Evolutionary conservation across 352 stramenopile species (phyloP).

Genomic region (Pythium sukuiense): DNA sequence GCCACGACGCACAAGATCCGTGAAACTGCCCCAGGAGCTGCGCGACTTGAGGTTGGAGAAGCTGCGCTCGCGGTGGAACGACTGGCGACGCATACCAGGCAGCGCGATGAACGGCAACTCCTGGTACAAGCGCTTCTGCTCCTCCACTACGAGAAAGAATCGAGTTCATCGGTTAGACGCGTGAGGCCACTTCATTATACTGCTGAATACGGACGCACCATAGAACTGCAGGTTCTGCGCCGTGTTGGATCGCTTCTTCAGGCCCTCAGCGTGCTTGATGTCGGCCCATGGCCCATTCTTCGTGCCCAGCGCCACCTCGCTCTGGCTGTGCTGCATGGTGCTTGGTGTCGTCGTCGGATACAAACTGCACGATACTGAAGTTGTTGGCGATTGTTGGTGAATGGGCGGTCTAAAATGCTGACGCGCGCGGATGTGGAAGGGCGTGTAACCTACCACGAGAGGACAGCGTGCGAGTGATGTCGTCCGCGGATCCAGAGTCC

Average conservation of each 20-base stretch:
- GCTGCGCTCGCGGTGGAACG: conserved; percentile 45
- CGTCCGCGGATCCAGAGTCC: not conserved
- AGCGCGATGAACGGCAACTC: conserved; percentile 48
- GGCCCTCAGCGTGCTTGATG: conserved; percentile 40
- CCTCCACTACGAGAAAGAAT: conserved; percentile 30
- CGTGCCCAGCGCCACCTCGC: conserved; percentile 42
- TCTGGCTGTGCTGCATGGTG: conserved; percentile 48
- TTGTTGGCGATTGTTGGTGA: conserved; percentile 7
- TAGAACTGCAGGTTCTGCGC: conserved; percentile 52
- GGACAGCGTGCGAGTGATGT: not conserved
- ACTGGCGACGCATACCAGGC: conserved; percentile 45
- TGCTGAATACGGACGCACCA: conserved; percentile 23
- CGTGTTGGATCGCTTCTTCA: conserved; percentile 53
- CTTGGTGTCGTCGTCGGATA: not conserved
- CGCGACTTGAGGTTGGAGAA: conserved; percentile 50
- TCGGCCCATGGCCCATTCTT: conserved; percentile 39
- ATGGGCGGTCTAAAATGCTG: not conserved
- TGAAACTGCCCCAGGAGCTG: conserved; percentile 47
- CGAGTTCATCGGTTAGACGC: conserved; percentile 7
- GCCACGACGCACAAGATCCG: conserved; percentile 44
- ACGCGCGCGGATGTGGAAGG: not conserved
- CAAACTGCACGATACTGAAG: not conserved
- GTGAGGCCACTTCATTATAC: not conserved
- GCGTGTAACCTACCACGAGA: conserved; percentile 11
- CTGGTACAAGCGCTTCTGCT: conserved; percentile 48